Percentiles rank a stretch among this genome's conserved stretches.
phyloP scores from a whole-genome alignment of 192 early-diverging fungal species.

The Podila horticola region DNA sequence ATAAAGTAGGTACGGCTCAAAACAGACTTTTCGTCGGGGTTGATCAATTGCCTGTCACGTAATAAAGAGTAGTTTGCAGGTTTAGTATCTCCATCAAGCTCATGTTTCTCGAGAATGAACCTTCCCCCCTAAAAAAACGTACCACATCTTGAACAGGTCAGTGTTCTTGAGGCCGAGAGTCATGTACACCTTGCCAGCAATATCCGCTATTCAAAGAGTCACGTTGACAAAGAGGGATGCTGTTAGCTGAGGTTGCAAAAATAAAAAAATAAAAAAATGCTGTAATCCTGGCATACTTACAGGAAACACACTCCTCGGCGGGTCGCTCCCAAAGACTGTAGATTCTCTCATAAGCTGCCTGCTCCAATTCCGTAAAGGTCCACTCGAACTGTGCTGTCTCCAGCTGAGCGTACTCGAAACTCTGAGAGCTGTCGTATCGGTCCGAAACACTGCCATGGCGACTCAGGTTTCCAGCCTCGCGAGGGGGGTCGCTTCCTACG shows the following conservation, averaged over 20 bases:
- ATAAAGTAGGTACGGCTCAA: conserved; percentile 36
- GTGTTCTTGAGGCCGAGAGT: conserved; percentile 23
- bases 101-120: neutral
- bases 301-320: conserved; percentile 40
- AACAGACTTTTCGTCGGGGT: conserved; percentile 21
- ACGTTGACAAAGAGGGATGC: neutral
- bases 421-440: neutral
- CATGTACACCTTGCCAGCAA: conserved; percentile 49
- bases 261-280: neutral
- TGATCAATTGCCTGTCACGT: conserved; percentile 26
- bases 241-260: neutral
- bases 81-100: neutral
- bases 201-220: conserved; percentile 15
- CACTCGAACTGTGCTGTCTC: conserved; percentile 40
- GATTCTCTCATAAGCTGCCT: conserved; percentile 33
- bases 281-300: neutral
- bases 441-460: neutral
- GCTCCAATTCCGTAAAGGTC: conserved; percentile 44
- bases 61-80: neutral
- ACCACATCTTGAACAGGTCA: conserved; percentile 29
- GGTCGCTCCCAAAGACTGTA: conserved; percentile 49
- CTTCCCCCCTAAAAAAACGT: no score
- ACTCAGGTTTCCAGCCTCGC: neutral
- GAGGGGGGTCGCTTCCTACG: neutral
- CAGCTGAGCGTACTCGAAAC: conserved; percentile 20